Percentiles rank a stretch among this genome's conserved stretches.
Evolutionary conservation across 768 basidiomycete species (phyloP).

Genomic region (Amanita exitialis): DNA sequence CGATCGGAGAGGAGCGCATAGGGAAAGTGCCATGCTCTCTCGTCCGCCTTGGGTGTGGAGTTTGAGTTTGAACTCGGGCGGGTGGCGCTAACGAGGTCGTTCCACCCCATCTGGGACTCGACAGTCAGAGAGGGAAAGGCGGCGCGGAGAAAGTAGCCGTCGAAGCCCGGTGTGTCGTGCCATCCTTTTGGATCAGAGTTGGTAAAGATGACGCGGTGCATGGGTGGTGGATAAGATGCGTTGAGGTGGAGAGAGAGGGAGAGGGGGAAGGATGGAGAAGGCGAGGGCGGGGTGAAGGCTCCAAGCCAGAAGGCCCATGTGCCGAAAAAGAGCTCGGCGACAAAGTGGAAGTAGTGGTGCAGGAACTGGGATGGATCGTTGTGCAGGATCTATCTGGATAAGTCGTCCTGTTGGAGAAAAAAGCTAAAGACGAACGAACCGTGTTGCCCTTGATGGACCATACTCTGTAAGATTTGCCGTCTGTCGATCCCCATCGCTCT

Average conservation of each 20-base stretch:
- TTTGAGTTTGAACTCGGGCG: conserved; percentile 6
- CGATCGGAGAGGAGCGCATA: conserved; percentile 63
- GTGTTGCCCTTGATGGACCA: conserved; percentile 67
- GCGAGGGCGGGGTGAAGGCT: conserved; percentile 20
- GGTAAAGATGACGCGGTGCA: conserved; percentile 65
- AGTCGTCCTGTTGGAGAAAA: neutral
- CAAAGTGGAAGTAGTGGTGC: conserved; percentile 83
- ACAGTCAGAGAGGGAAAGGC: conserved; percentile 63
- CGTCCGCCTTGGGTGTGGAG: conserved; percentile 10
- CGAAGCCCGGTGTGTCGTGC: conserved; percentile 75
- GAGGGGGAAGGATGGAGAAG: conserved; percentile 3
- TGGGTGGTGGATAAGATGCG: conserved; percentile 31
- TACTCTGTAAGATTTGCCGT: conserved; percentile 32
- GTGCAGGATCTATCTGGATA: conserved; percentile 32
- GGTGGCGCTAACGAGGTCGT: conserved; percentile 39
- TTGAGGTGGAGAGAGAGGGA: conserved; percentile 2
- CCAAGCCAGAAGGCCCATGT: conserved; percentile 68
- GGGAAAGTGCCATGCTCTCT: conserved; percentile 64
- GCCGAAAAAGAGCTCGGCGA: conserved; percentile 73
- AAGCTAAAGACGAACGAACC: conserved; percentile 21
- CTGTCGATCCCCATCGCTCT: conserved; percentile 42
- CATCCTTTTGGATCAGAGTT: conserved; percentile 43
- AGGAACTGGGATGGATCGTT: conserved; percentile 74
- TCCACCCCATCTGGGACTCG: conserved; percentile 65
- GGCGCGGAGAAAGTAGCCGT: conserved; percentile 64